Evolutionary conservation across 2,329 filamentous ascomycete genomes (phyloP).

Genomic region (Nigrospora oryzae): DNA sequence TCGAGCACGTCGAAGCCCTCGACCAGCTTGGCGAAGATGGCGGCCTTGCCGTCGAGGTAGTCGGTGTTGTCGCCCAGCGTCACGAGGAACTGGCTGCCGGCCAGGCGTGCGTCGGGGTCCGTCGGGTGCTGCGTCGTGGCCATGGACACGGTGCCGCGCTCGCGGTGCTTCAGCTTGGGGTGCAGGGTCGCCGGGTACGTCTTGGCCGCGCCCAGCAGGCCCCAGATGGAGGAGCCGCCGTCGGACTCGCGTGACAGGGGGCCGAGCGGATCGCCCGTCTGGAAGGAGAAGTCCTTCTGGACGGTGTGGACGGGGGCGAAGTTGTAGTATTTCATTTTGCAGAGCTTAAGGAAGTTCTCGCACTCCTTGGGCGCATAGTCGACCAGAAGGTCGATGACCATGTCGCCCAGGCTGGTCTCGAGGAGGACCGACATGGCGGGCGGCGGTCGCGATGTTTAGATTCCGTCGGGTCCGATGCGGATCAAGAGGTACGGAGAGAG

Average conservation of each 20-base stretch:
- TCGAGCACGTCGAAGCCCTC: conserved; percentile 93
- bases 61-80: conserved; percentile 85
- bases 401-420: conserved; percentile 87
- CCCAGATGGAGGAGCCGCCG: conserved; percentile 92
- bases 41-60: conserved; percentile 86
- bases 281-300: conserved; percentile 92
- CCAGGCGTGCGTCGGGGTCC: conserved; percentile 74
- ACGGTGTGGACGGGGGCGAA: conserved; percentile 87
- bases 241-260: conserved; percentile 78
- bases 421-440: conserved; percentile 77
- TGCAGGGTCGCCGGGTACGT: conserved; percentile 80
- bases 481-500: no score
- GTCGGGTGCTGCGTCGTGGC: conserved; percentile 72
- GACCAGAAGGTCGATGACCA: conserved; percentile 87
- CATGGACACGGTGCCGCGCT: conserved; percentile 93
- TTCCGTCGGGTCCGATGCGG: no score
- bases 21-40: conserved; percentile 89
- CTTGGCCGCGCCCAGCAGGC: conserved; percentile 61
- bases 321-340: conserved; percentile 99
- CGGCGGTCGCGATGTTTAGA: no score
- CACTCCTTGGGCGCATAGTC: conserved; percentile 86
- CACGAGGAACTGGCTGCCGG: conserved; percentile 88
- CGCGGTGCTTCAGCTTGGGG: conserved; percentile 78
- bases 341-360: conserved; percentile 98
- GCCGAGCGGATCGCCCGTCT: conserved; percentile 89